Conservation (phyloP, 345 rosid genomes). For the Lepidium sativum region DNA sequence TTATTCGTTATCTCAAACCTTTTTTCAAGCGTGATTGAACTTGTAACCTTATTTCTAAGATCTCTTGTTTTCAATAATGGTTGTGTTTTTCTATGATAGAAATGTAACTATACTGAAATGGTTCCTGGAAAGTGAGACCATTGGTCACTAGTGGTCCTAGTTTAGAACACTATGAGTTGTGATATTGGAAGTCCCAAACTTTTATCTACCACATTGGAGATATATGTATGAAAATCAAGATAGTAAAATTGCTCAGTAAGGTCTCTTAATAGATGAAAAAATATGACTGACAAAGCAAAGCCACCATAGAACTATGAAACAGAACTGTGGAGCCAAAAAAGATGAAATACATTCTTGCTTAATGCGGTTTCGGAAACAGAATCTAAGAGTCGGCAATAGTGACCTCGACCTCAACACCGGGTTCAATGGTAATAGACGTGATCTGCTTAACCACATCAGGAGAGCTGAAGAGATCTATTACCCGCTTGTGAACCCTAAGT, state of each 20-base stretch:
- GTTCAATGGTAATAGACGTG: slow-evolving; percentile 48
- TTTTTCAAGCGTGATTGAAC: slow-evolving; percentile 2
- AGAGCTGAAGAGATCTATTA: slow-evolving; percentile 48
- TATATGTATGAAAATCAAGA: not conserved
- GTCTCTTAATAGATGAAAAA: not conserved
- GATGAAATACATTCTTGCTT: not conserved
- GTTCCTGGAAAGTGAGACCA: not conserved
- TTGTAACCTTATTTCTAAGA: not conserved
- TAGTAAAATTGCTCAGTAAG: not conserved
- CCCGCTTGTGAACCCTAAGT: slow-evolving; percentile 45
- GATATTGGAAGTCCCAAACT: not conserved
- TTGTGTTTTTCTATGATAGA: too few species aligned
- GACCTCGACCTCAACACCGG: slow-evolving; percentile 55
- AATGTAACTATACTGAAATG: too few species aligned
- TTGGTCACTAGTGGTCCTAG: not conserved
- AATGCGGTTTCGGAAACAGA: not conserved
- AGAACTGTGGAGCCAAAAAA: not conserved
- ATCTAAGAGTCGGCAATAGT: slow-evolving; percentile 36
- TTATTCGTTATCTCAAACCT: slow-evolving; percentile 2
- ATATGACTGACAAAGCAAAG: not conserved
- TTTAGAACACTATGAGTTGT: not conserved
- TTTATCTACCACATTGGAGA: not conserved
- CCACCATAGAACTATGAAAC: not conserved
- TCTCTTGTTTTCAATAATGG: too few species aligned
- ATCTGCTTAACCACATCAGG: slow-evolving; percentile 60